Conservation (phyloP, 2,329 filamentous ascomycete species). For the Aspergillus piperis region DNA sequence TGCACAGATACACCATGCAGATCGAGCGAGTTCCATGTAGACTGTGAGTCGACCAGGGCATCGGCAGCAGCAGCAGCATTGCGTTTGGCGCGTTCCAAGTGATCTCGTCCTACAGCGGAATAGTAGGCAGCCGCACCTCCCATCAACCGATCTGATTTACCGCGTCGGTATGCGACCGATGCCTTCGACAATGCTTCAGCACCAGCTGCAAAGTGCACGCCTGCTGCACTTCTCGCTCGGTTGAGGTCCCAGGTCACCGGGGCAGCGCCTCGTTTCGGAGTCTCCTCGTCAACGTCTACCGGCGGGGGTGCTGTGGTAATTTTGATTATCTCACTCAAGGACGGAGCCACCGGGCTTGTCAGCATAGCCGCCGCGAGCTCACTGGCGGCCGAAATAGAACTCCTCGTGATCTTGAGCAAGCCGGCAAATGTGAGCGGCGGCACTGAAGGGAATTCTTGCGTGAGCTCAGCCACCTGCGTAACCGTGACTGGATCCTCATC, state of each 20-base stretch:
- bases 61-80: conserved; percentile 70
- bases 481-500: conserved; percentile 48
- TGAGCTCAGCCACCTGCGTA: conserved; percentile 56
- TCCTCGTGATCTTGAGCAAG: conserved; percentile 58
- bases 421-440: conserved; percentile 51
- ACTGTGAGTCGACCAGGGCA: conserved; percentile 67
- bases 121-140: conserved; percentile 77
- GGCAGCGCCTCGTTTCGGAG: conserved; percentile 11
- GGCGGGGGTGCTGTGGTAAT: conserved; percentile 38
- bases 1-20: conserved; percentile 80
- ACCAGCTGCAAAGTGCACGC: conserved; percentile 50
- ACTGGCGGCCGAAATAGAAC: conserved; percentile 59
- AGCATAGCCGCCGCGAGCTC: conserved; percentile 61
- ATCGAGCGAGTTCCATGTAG: conserved; percentile 64
- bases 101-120: conserved; percentile 67
- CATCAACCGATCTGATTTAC: conserved; percentile 71
- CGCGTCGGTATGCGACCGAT: conserved; percentile 58
- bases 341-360: conserved; percentile 33
- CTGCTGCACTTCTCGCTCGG: conserved; percentile 41
- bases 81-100: conserved; percentile 58
- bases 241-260: conserved; percentile 23
- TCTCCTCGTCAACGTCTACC: conserved; percentile 28
- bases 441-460: conserved; percentile 57
- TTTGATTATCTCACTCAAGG: conserved; percentile 45
- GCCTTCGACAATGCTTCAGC: conserved; percentile 59